Base-by-base conservation (phyloP, 345 rosid species). In the Hibiscus trionum region DNA sequence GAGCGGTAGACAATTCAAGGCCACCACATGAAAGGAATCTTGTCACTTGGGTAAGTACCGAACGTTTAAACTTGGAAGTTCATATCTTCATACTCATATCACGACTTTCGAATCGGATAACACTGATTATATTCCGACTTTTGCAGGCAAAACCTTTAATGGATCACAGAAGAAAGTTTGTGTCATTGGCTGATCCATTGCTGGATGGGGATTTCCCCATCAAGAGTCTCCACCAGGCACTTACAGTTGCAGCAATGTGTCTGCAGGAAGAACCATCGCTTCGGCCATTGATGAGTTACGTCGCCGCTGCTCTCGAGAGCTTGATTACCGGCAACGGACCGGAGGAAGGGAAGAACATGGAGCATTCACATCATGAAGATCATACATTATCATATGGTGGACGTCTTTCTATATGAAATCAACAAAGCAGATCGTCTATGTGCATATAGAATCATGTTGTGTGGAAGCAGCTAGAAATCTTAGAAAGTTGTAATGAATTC, bases 191-290 rank as follows among this genome's bases (percentile, higher is more conserved):
- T 35, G 97, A 91, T 75, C 97, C 94, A n/a, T 79, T 84, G 77
- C 85, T 91, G 12, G 84, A 78, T 64, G 91, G 82, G 5, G 80
- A 84, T 17, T 91, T 77, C 49, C 91, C 92, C 0, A 5, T 78
- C 14, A 91, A 88, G 65, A 86, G 82, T 57, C 81, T 91, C 31
- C 81, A 86, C 77, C 94, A 88, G 78, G 94, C 94, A 37, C 90
- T 91, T 77, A 93, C 94, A 17, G 78, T 91, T 7, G 97, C 97
- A 74, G 92, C 94, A 7, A 88, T 91, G 97, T 91, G 97, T 70
- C 85, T 91, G 19, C 97, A 91, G 75, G 94, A 87, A 77, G 97
- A 87, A 72, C 92, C 86, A 35, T 56, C 47, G 1, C 82, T 82
- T 2, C 70, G 97, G 56, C 97, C 97, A 15, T 69, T 84, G 80